Conservation (phyloP, 495 filamentous ascomycete species). For the Evansstolkia leycettana region DNA sequence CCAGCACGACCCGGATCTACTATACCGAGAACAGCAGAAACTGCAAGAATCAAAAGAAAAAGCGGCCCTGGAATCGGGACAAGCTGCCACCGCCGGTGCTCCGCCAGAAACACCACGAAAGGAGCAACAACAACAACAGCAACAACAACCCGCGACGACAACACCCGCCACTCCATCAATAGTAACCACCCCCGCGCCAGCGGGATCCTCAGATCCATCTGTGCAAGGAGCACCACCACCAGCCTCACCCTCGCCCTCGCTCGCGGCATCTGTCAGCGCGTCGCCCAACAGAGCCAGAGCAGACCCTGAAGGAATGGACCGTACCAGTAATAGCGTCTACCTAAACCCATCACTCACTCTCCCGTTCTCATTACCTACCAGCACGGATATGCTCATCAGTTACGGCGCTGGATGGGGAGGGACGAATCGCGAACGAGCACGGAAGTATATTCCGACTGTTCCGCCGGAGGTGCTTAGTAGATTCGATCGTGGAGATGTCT, state of each 20-base stretch:
- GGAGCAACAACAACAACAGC: conserved; percentile 27
- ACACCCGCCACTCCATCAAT: conserved; percentile 12
- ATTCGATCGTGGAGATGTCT: conserved; percentile 52
- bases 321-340: conserved; percentile 44
- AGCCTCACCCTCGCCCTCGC: not conserved
- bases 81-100: conserved; percentile 6
- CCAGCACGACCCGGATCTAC: conserved; percentile 49
- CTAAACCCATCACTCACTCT: conserved; percentile 86
- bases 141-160: conserved; percentile 26
- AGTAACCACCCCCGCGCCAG: not conserved
- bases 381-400: conserved; percentile 91
- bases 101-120: conserved; percentile 28
- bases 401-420: conserved; percentile 94
- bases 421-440: conserved; percentile 77
- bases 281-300: not conserved
- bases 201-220: no score
- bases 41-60: conserved; percentile 20
- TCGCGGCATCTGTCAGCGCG: not conserved
- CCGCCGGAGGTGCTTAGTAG: conserved; percentile 87
- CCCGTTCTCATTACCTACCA: conserved; percentile 87
- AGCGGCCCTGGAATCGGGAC: conserved; percentile 11
- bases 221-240: no score
- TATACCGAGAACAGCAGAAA: conserved; percentile 24
- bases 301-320: conserved; percentile 8
- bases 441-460: conserved; percentile 94